phyloP scores from a whole-genome alignment of 805 yeast genomes.

The Starmera caribaea region DNA sequence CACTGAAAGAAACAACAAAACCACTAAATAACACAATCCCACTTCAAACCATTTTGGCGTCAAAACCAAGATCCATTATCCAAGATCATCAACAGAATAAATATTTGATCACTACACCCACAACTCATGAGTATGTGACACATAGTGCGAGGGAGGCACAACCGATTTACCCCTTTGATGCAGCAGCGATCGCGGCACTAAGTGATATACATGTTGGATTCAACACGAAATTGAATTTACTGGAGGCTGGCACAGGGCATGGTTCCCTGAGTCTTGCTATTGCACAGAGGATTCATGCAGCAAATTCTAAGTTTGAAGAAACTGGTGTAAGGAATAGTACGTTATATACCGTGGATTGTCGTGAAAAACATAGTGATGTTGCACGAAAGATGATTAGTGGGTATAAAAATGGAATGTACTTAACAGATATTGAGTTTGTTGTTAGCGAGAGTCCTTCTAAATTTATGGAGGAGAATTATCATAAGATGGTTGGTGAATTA shows the following conservation, averaged over 20 bases:
- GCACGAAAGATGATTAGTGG: conserved; percentile 30
- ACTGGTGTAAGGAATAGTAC: conserved; percentile 31
- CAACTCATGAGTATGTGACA: conserved; percentile 37
- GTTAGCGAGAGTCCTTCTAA: conserved; percentile 28
- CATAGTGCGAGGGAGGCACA: conserved; percentile 34
- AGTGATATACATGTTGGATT: conserved; percentile 36
- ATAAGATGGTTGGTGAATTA: conserved; percentile 8
- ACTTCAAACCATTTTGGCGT: too few relatives aligned
- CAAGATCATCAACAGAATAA: too few relatives aligned
- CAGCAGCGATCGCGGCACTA: conserved; percentile 33
- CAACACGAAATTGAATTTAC: conserved; percentile 9
- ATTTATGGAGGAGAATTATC: conserved; percentile 25
- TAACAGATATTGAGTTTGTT: conserved; percentile 36
- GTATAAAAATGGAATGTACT: conserved; percentile 34
- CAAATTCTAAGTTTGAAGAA: conserved; percentile 26
- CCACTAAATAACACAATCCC: too few relatives aligned
- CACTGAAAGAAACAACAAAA: too few relatives aligned
- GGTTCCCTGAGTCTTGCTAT: conserved; percentile 39
- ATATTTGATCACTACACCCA: conserved; percentile 28
- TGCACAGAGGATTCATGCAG: conserved; percentile 31
- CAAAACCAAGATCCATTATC: too few relatives aligned
- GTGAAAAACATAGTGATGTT: conserved; percentile 27
- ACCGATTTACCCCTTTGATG: conserved; percentile 42
- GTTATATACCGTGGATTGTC: conserved; percentile 35
- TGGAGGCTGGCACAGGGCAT: conserved; percentile 50